A percentile compares a stretch with the other conserved stretches of the same genome.
These are phyloP conservation scores for Colletotrichum noveboracense DNA, from an alignment of 2,329 filamentous ascomycete species.

Conservation along the genomic window DNA sequence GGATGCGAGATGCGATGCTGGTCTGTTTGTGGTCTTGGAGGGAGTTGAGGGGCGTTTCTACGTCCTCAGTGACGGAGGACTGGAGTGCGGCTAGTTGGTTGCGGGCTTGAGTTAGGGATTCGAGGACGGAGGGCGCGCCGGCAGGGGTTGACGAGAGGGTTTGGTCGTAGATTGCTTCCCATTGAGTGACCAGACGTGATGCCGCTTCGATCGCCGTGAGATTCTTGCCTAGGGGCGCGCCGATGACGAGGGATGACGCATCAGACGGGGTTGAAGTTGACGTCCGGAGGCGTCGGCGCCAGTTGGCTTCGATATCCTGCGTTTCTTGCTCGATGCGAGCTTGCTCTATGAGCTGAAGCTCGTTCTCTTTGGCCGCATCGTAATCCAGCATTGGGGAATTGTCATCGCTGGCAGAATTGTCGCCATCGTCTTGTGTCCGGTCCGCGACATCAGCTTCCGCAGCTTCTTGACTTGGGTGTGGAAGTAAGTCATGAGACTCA, in stretches of 20 bases:
- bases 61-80: neutral
- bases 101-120: slow-evolving; percentile 9
- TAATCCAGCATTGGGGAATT: neutral
- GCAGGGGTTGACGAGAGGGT: slow-evolving; percentile 23
- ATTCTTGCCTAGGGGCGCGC: slow-evolving; percentile 38
- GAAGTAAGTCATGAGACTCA: neutral
- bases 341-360: neutral
- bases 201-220: slow-evolving; percentile 41
- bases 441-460: neutral
- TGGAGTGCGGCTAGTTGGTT: neutral
- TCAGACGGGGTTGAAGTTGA: neutral
- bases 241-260: slow-evolving; percentile 36
- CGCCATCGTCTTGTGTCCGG: neutral
- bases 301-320: neutral
- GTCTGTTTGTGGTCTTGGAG: slow-evolving; percentile 5
- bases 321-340: neutral
- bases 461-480: neutral
- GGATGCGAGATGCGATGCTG: slow-evolving; percentile 35
- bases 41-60: neutral
- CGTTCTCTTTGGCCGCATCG: neutral
- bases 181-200: slow-evolving; percentile 40
- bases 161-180: slow-evolving; percentile 34
- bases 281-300: neutral
- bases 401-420: neutral
- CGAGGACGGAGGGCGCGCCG: neutral